These are phyloP conservation scores for Aaosphaeria arxii DNA, from an alignment of 2,329 filamentous ascomycete genomes.

Conservation along the genomic window DNA sequence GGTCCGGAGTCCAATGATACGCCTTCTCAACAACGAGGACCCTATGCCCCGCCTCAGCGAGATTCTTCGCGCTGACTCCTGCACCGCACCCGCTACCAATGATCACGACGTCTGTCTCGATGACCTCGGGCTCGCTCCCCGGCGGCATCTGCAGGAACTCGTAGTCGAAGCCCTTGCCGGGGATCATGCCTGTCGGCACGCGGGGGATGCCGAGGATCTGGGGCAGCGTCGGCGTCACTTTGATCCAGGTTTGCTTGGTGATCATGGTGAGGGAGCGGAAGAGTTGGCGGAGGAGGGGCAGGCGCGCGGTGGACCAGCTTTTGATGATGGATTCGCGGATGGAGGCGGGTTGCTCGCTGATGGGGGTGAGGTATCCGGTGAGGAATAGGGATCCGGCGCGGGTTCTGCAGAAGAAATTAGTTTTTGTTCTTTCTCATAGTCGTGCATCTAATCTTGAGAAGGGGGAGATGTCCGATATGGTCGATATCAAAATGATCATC, in stretches of 20 bases:
- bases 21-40: slow-evolving; percentile 82
- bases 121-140: slow-evolving; percentile 51
- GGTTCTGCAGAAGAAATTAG: slow-evolving; percentile 31
- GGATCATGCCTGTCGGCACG: slow-evolving; percentile 53
- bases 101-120: slow-evolving; percentile 80
- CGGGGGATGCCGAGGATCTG: slow-evolving; percentile 58
- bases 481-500: no score
- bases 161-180: slow-evolving; percentile 54
- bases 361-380: slow-evolving; percentile 64
- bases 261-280: slow-evolving; percentile 56
- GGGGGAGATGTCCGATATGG: no score
- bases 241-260: slow-evolving; percentile 54
- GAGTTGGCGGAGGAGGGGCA: slow-evolving; percentile 55
- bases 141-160: slow-evolving; percentile 62
- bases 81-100: slow-evolving; percentile 86
- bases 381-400: slow-evolving; percentile 61
- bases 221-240: slow-evolving; percentile 55
- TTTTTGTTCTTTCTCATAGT: no score
- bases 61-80: slow-evolving; percentile 74
- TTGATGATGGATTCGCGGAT: slow-evolving; percentile 62
- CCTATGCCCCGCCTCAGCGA: slow-evolving; percentile 70
- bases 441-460: no score
- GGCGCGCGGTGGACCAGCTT: slow-evolving; percentile 59
- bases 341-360: slow-evolving; percentile 59
- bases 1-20: slow-evolving; percentile 69